These are phyloP conservation scores for Aegilops sharonensis DNA, from an alignment of 176 grass and related monocot genomes.

Conservation along the genomic window DNA sequence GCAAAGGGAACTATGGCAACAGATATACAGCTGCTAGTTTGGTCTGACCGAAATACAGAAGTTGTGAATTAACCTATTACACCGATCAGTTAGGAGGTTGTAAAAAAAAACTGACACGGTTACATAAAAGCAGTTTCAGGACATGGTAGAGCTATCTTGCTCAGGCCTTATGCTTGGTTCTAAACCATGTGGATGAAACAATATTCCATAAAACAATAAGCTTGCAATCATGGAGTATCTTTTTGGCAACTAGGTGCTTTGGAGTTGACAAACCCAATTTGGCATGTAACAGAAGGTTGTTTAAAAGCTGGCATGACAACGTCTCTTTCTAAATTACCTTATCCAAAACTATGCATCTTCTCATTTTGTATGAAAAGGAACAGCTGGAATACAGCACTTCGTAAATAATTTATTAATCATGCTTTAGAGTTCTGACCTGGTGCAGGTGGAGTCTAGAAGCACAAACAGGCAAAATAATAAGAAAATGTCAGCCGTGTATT, in stretches of 20 bases:
- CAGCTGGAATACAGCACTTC: neutral
- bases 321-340: neutral
- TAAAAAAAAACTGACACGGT: neutral
- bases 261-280: slow-evolving; percentile 52
- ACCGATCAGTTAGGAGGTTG: neutral
- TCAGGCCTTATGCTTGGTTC: slow-evolving; percentile 11
- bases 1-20: neutral
- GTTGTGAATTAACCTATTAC: neutral
- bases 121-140: neutral
- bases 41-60: neutral
- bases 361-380: slow-evolving; percentile 9
- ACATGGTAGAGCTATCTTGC: neutral
- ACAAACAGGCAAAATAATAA: slow-evolving; percentile 2
- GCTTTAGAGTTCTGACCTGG: slow-evolving; percentile 20
- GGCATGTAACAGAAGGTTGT: slow-evolving; percentile 29
- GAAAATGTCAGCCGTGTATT: slow-evolving; percentile 1
- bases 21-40: neutral
- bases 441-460: slow-evolving; percentile 32
- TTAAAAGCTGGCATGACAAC: slow-evolving; percentile 22
- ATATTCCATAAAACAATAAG: slow-evolving; percentile 33
- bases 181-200: slow-evolving; percentile 37
- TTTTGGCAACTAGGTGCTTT: slow-evolving; percentile 29
- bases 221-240: slow-evolving; percentile 26
- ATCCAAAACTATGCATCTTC: slow-evolving; percentile 21
- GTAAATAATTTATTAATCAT: slow-evolving; percentile 4